Evolutionary conservation across 2,329 filamentous ascomycete genomes (phyloP), one percentile per base, ranked within the genome.

Genomic region (Beauveria caledonica): DNA sequence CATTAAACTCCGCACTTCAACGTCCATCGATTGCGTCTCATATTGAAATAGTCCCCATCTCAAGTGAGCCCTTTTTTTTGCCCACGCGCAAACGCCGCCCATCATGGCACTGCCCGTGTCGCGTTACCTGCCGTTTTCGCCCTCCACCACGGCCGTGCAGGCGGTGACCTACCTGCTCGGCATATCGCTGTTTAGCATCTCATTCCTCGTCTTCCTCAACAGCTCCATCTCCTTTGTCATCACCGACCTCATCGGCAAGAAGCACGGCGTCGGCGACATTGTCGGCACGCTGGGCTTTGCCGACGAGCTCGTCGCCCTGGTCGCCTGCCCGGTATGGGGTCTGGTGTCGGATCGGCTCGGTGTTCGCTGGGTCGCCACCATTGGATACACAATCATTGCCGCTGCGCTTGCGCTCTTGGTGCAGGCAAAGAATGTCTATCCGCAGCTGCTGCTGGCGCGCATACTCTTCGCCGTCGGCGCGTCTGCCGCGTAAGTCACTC

Each of bases 391-490:
- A 25, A 83, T 97, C 66, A 88, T 97, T 59, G 92, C 88, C 1
- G 64, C 92, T 13, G 84, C 90, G 21, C 75, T 99, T 62, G 82
- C 88, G 50, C 72, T 92, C 15, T 90, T 96, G 68, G 92, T 97
- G 27, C 90, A 95, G 78, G 90, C 90, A 29, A 81, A 78, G 66
- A 91, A 92, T 74, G 85, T 97, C 9, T 97, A 96, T 74, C 93
- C 94, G 10, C 87, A 96, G 71, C 78, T 99, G 66, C 77, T 97
- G 59, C 77, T 97, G 46, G 92, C 89, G 59, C 83, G 94, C 65
- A 78, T 97, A 55, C 78, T 95, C 60, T 99, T 99, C 74, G 94
- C 92, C 65, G 67, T 97, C 19, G 94, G 94, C 25, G 94, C 90
- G 21, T 92, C 92, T n/a, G 94, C 93, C 23, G 86, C 89, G 80